Conservation (phyloP, 306 rosid genomes). For the Trifolium subterraneum region DNA sequence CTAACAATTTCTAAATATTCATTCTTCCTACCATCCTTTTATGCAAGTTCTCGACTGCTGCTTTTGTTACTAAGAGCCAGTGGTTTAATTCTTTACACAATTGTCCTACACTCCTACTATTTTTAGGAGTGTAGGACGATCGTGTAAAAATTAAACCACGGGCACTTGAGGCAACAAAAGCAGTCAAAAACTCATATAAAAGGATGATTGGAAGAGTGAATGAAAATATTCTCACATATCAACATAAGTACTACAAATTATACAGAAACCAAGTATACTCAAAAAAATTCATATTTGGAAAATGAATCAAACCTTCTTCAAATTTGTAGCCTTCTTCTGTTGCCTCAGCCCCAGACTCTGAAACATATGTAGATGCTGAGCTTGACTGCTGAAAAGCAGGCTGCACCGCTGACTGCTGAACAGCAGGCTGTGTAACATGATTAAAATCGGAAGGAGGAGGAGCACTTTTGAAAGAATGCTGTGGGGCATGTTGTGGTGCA, state of each 20-base stretch:
- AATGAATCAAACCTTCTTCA: conserved; percentile 72
- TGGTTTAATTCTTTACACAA: too few species aligned
- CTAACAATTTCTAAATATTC: conserved; percentile 22
- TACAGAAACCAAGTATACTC: conserved; percentile 4
- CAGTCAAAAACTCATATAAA: not conserved
- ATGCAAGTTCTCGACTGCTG: too few species aligned
- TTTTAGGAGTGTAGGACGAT: not conserved
- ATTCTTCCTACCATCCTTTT: too few species aligned
- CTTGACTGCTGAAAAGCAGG: conserved; percentile 65
- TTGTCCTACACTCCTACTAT: too few species aligned
- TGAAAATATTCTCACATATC: not conserved
- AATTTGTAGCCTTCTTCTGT: conserved; percentile 68
- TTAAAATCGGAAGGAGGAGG: conserved; percentile 67
- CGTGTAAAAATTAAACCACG: not conserved
- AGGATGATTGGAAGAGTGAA: not conserved
- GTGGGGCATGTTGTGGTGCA: conserved; percentile 51
- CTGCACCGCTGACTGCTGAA: conserved; percentile 71
- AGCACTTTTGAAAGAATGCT: conserved; percentile 49
- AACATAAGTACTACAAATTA: conserved; percentile 11
- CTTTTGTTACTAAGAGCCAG: too few species aligned
- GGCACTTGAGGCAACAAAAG: not conserved
- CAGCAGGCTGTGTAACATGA: conserved; percentile 67
- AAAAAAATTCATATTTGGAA: conserved; percentile 3
- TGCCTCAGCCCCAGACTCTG: conserved; percentile 62
- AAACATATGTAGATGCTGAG: conserved; percentile 48